Base-by-base conservation (phyloP, 192 early-diverging fungal species). In the Entrophospora sp. region DNA sequence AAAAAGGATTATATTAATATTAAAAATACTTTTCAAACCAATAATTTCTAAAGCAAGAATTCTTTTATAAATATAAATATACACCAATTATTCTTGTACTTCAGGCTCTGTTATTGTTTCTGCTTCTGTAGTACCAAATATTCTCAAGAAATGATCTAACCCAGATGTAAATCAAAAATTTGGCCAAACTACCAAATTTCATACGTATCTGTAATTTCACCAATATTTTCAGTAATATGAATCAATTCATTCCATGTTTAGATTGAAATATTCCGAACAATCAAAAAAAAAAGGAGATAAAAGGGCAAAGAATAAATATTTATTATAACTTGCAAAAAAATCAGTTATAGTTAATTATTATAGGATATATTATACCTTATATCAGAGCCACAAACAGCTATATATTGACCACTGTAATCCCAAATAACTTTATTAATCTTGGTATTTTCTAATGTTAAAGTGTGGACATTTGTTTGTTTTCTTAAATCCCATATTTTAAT, bases 401-500 rank as follows among this genome's bases (percentile, higher is more conserved):
- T 69, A 62, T 90, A 98, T 58, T 90, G 87, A 25, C 89, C 94
- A 46, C 86, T 88, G 43, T 80, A 76, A 64, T 98, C 96, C 74
- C 91, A 98, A 13, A 75, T 67, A 25, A 89, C 80, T n/a, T 76
- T 70, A 25, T 77, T 73, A 24, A 91, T 77, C 18, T 83, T 73
- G 5, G 77, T 76, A 0, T 70, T 72, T 7, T 73, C 78, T 55
- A 91, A 61, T 51, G 81, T 77, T 31, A 92, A 71, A 32, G 79
- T 85, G 46, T 91, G 79, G 53, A 85, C 75, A 59, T 82, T 78
- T 45, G 78, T 78, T 37, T 94, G 79, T 43, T 95, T 98, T 66
- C 96, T 83, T 57, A 98, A 79, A 79, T 98, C 95, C 96, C 96
- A 98, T 51, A 96, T 71, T 55, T 85, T 86, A 5, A 94, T 91